Evolutionary conservation across 2,329 filamentous ascomycete species (phyloP).

Genomic region (Parastagonospora avenae): DNA sequence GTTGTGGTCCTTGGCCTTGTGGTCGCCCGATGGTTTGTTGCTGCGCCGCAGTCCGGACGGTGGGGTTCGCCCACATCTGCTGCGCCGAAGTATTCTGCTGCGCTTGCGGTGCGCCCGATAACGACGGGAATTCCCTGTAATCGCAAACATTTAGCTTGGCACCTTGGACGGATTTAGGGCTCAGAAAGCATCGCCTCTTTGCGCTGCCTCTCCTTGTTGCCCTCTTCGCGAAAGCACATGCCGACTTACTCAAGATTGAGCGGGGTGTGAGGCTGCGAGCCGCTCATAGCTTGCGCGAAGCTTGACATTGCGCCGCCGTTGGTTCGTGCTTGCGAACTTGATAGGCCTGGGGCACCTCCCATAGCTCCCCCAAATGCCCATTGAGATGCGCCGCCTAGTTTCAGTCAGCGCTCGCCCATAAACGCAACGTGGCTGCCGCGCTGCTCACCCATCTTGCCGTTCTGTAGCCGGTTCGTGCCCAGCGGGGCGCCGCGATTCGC

Average conservation of each 20-base stretch:
- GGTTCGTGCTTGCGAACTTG: conserved; percentile 56
- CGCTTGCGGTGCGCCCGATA: conserved; percentile 63
- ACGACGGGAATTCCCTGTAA: conserved; percentile 65
- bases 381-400: conserved; percentile 58
- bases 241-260: conserved; percentile 62
- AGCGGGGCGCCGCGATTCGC: conserved; percentile 55
- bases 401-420: conserved; percentile 23
- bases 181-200: background rate
- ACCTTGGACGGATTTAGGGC: conserved; percentile 3
- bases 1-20: conserved; percentile 46
- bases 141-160: conserved; percentile 27
- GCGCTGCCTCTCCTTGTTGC: background rate
- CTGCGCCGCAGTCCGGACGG: conserved; percentile 56
- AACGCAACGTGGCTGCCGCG: background rate
- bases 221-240: conserved; percentile 9
- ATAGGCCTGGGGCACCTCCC: conserved; percentile 58
- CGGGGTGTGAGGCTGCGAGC: conserved; percentile 58
- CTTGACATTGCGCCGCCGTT: conserved; percentile 57
- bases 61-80: conserved; percentile 63
- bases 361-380: conserved; percentile 64
- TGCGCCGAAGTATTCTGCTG: conserved; percentile 58
- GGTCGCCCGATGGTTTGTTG: conserved; percentile 61
- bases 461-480: conserved; percentile 56
- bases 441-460: conserved; percentile 59
- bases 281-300: conserved; percentile 62